Conservation (phyloP, 2,329 filamentous ascomycete genomes). For the Tolypocladium endophyticum region DNA sequence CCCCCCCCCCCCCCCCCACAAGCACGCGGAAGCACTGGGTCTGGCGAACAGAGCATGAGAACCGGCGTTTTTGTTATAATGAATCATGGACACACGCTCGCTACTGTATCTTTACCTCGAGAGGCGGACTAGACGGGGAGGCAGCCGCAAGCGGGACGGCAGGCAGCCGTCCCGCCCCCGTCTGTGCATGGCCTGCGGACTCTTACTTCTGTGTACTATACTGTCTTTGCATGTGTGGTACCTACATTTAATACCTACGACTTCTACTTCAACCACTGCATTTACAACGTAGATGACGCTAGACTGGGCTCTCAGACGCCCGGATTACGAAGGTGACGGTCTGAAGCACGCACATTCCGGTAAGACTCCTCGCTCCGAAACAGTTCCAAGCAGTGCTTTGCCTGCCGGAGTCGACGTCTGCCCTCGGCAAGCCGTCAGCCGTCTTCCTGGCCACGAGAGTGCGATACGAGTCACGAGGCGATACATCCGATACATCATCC, state of each 20-base stretch:
- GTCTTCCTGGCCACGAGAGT: no score
- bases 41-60: slow-evolving; percentile 4
- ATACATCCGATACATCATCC: no score
- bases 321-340: no score
- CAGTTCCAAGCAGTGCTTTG: no score
- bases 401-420: no score
- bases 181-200: neutral
- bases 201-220: neutral
- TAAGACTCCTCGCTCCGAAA: no score
- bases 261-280: neutral
- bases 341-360: no score
- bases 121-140: neutral
- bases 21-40: neutral
- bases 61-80: slow-evolving; percentile 4
- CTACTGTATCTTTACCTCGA: neutral
- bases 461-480: no score
- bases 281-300: no score
- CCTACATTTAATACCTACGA: neutral
- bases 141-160: neutral
- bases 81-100: slow-evolving; percentile 1
- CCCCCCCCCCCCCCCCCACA: neutral
- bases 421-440: no score
- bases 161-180: neutral
- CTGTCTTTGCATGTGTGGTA: neutral
- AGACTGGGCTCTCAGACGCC: no score